Base-by-base conservation (phyloP, 2,329 filamentous ascomycete genomes). In the Talaromyces albobiverticillius region DNA sequence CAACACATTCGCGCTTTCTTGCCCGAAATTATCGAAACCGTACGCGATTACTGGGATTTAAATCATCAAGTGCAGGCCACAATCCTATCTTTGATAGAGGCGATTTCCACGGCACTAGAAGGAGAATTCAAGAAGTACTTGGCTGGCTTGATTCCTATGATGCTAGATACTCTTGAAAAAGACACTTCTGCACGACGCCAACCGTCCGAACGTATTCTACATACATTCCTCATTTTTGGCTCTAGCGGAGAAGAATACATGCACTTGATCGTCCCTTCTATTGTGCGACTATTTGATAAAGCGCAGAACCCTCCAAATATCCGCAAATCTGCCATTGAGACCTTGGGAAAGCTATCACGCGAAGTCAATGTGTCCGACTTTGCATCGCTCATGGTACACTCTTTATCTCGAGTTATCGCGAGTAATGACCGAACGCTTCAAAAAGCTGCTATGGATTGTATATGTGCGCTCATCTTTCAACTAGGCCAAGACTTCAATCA, bases 111-210 rank as follows among this genome's bases (percentile, higher is more conserved):
- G 57, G 95, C 94, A 0, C 77, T 99, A 1, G 94, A 99, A 66
- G 94, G 94, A 59, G 94, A 99, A 68, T 99, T 99, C 79, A 96
- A 97, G 71, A 88, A 96, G 41, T 96, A 96, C 64, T 77, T 99
- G 10, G 94, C 94, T 4, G 85, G 87, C 11, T 78, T 99, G 14
- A 80, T 99, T 3, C 95, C 94, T 0, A 79, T 95, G 49, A 96
- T 99, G 93, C 85, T 99, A 2, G 89, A 90, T 22, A 89, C 95
- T 2, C 81, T 99, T 16, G 93, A 99, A 61, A 89, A 91, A 59
- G 94, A 99, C 67, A 80, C 77, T 8, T 87, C 88, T 1, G 76
- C 81, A 1, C 88, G 90, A 64, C 82, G 90, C n/a, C 81, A 84
- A 13, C 88, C 91, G 2, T 95, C 92, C 0, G 91, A 96, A 68